Evolutionary conservation across 805 yeast genomes (phyloP).

Genomic region (Wickerhamiella qilinensis): DNA sequence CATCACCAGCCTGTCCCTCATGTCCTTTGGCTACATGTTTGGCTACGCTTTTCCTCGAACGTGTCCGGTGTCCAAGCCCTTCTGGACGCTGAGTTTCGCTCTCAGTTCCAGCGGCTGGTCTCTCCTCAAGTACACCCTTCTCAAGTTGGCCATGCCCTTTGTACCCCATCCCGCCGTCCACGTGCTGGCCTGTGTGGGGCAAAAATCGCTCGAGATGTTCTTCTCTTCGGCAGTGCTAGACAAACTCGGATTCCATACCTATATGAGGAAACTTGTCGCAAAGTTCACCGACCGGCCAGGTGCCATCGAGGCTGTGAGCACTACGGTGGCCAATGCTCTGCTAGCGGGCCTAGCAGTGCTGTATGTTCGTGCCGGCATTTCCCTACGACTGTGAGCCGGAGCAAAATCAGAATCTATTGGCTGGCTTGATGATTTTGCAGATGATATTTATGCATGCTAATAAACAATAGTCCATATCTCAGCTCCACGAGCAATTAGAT

Average conservation of each 20-base stretch:
- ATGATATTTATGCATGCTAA: too few relatives aligned
- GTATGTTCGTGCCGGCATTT: background rate
- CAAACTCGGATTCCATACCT: constrained; percentile 2
- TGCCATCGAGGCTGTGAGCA: constrained; percentile 5
- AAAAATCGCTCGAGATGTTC: constrained; percentile 20
- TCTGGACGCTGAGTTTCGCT: constrained; percentile 24
- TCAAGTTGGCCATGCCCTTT: constrained; percentile 13
- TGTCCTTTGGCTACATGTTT: constrained; percentile 17
- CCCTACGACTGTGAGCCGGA: background rate
- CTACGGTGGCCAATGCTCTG: constrained; percentile 9
- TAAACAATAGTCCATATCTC: too few relatives aligned
- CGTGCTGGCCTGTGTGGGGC: constrained; percentile 17
- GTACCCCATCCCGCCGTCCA: constrained; percentile 13
- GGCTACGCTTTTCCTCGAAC: constrained; percentile 18
- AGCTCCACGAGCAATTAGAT: too few relatives aligned
- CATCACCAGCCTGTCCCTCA: constrained; percentile 15
- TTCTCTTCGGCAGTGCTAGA: constrained; percentile 15
- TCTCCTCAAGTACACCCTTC: constrained; percentile 17
- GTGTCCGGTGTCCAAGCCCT: constrained; percentile 23
- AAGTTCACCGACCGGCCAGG: constrained; percentile 1
- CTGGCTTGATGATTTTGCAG: constrained; percentile 5
- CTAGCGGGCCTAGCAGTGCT: constrained; percentile 5
- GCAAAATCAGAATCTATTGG: background rate
- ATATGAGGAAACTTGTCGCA: background rate
- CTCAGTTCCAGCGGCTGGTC: constrained; percentile 20